These are phyloP conservation scores for Neurospora sp. DNA, from an alignment of 495 filamentous ascomycete genomes.

Conservation along the genomic window DNA sequence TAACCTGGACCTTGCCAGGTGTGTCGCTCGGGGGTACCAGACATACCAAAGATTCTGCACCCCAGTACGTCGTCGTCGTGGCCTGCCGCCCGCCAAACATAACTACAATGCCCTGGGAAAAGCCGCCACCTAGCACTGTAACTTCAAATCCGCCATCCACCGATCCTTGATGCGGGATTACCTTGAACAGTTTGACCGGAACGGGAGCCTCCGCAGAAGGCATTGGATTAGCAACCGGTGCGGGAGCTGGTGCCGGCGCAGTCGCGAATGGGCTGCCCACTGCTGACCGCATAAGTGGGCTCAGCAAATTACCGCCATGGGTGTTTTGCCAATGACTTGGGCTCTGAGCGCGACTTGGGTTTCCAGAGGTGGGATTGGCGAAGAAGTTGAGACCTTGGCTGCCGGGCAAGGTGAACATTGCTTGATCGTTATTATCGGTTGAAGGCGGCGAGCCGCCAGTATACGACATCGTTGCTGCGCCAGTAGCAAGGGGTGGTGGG, in stretches of 20 bases:
- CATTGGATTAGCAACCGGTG: not conserved
- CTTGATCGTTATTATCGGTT: not conserved
- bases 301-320: slow-evolving; percentile 2
- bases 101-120: slow-evolving; percentile 70
- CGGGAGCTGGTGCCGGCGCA: not conserved
- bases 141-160: slow-evolving; percentile 77
- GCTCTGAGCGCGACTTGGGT: slow-evolving; percentile 11
- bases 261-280: slow-evolving; percentile 11
- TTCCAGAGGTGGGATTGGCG: slow-evolving; percentile 1
- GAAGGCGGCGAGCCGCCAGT: not conserved
- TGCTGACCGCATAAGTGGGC: slow-evolving; percentile 46
- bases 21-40: slow-evolving; percentile 62
- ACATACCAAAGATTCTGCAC: slow-evolving; percentile 72
- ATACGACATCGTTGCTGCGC: slow-evolving; percentile 16
- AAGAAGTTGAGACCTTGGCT: not conserved
- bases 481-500: not conserved
- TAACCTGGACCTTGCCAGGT: slow-evolving; percentile 64
- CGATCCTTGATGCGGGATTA: slow-evolving; percentile 75
- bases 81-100: slow-evolving; percentile 75
- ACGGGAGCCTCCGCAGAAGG: not conserved
- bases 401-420: not conserved
- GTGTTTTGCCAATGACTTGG: slow-evolving; percentile 1
- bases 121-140: slow-evolving; percentile 68
- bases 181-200: slow-evolving; percentile 29
- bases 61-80: slow-evolving; percentile 74